Percentiles rank a stretch among this genome's conserved stretches.
Conservation (phyloP, 2,329 filamentous ascomycete genomes). For the Diaporthe batatas region DNA sequence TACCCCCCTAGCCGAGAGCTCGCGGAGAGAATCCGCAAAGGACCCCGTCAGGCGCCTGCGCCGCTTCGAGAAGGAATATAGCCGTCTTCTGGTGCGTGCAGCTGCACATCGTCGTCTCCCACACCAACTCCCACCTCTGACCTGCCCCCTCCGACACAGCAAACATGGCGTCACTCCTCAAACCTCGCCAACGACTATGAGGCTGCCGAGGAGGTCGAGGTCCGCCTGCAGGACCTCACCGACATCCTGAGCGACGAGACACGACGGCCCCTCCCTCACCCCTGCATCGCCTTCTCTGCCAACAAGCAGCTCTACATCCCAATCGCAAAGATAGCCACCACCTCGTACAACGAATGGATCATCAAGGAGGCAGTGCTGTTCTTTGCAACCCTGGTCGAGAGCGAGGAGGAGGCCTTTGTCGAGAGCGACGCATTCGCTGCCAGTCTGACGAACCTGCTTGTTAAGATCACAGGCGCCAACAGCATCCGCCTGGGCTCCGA, state of each 20-base stretch:
- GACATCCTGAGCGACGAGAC: slow-evolving; percentile 89
- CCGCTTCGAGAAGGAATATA: slow-evolving; percentile 77
- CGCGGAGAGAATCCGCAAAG: slow-evolving; percentile 71
- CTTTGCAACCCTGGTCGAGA: slow-evolving; percentile 93
- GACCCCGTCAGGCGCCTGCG: slow-evolving; percentile 74
- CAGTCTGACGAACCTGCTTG: slow-evolving; percentile 87
- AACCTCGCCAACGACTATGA: slow-evolving; percentile 72
- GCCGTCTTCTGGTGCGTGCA: slow-evolving; percentile 68
- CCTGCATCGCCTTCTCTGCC: slow-evolving; percentile 89
- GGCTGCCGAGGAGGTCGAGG: slow-evolving; percentile 73
- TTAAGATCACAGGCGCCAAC: slow-evolving; percentile 81
- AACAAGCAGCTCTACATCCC: slow-evolving; percentile 90
- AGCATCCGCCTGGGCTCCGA: slow-evolving; percentile 81
- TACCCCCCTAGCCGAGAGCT: slow-evolving; percentile 68
- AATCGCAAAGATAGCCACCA: slow-evolving; percentile 88
- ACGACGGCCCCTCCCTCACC: slow-evolving; percentile 87
- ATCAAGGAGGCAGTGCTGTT: slow-evolving; percentile 87
- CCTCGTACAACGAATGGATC: slow-evolving; percentile 86
- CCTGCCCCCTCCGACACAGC: slow-evolving; percentile 50
- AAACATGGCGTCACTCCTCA: slow-evolving; percentile 72
- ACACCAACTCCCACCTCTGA: slow-evolving; percentile 29
- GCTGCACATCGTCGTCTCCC: neutral
- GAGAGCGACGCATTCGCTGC: slow-evolving; percentile 88
- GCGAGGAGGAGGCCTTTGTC: slow-evolving; percentile 95
- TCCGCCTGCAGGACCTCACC: slow-evolving; percentile 73